These are phyloP conservation scores for Schwanniomyces sp. DNA, from an alignment of 805 yeast genomes.

Conservation along the genomic window DNA sequence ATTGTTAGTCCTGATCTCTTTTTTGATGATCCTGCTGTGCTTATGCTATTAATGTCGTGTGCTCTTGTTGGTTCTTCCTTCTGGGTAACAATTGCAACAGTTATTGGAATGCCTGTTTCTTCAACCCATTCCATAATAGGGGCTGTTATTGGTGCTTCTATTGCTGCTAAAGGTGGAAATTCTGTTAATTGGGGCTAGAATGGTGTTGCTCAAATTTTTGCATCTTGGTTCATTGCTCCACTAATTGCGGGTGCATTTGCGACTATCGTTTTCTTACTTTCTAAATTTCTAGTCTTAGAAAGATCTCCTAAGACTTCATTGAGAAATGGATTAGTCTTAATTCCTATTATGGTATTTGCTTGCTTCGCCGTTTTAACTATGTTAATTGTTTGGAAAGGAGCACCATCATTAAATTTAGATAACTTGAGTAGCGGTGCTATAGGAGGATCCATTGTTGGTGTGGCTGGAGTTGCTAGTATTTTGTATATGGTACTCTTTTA, in stretches of 20 bases:
- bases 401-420: conserved; percentile 63
- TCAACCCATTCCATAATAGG: conserved; percentile 81
- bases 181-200: conserved; percentile 74
- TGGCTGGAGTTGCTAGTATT: conserved; percentile 55
- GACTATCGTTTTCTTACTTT: conserved; percentile 53
- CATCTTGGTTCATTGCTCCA: conserved; percentile 83
- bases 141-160: conserved; percentile 70
- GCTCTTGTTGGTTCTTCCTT: conserved; percentile 72
- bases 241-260: conserved; percentile 65
- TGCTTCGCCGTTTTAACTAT: conserved; percentile 67
- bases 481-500: conserved; percentile 54
- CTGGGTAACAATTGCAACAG: conserved; percentile 70
- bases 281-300: conserved; percentile 64
- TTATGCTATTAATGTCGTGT: conserved; percentile 73
- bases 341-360: conserved; percentile 60
- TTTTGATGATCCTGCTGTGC: conserved; percentile 59
- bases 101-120: conserved; percentile 74
- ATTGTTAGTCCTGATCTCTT: conserved; percentile 55
- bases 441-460: conserved; percentile 62
- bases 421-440: conserved; percentile 52
- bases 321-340: conserved; percentile 54
- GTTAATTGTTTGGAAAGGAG: conserved; percentile 80
- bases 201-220: conserved; percentile 70
- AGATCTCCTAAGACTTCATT: conserved; percentile 42
- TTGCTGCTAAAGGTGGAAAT: conserved; percentile 66